phyloP scores from a whole-genome alignment of 257 asterid species.

The Ballota nigra region DNA sequence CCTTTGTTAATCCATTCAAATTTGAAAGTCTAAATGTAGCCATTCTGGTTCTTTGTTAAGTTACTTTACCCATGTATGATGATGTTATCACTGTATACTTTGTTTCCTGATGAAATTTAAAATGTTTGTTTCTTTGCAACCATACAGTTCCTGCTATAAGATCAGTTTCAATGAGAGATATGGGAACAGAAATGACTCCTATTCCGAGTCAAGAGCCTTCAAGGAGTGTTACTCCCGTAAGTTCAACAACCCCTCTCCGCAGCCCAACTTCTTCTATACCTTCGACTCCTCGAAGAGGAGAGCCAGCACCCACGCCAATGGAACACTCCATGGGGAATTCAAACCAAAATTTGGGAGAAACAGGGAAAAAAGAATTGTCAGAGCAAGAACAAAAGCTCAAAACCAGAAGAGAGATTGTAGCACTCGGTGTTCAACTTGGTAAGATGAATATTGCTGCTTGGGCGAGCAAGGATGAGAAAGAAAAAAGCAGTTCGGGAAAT shows the following conservation, averaged over 20 bases:
- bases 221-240: slow-evolving; percentile 81
- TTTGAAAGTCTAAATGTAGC: background rate
- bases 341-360: slow-evolving; percentile 29
- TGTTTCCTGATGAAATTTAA: background rate
- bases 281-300: slow-evolving; percentile 85
- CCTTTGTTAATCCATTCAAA: background rate
- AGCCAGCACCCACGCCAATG: slow-evolving; percentile 61
- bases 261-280: slow-evolving; percentile 92
- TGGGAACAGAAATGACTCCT: slow-evolving; percentile 99
- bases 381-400: slow-evolving; percentile 80
- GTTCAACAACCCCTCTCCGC: slow-evolving; percentile 81
- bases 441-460: slow-evolving; percentile 98
- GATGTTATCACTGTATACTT: background rate
- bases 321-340: slow-evolving; percentile 30
- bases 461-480: slow-evolving; percentile 90
- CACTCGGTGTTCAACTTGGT: slow-evolving; percentile 90
- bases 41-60: background rate
- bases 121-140: background rate
- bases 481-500: slow-evolving; percentile 35
- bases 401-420: slow-evolving; percentile 87
- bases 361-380: slow-evolving; percentile 54
- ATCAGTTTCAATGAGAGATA: slow-evolving; percentile 97
- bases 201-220: slow-evolving; percentile 98
- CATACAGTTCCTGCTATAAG: slow-evolving; percentile 50
- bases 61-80: background rate